A percentile compares a stretch with the other conserved stretches of the same genome.
phyloP scores from a whole-genome alignment of 495 filamentous ascomycete species.

The Penicillium coffeae region DNA sequence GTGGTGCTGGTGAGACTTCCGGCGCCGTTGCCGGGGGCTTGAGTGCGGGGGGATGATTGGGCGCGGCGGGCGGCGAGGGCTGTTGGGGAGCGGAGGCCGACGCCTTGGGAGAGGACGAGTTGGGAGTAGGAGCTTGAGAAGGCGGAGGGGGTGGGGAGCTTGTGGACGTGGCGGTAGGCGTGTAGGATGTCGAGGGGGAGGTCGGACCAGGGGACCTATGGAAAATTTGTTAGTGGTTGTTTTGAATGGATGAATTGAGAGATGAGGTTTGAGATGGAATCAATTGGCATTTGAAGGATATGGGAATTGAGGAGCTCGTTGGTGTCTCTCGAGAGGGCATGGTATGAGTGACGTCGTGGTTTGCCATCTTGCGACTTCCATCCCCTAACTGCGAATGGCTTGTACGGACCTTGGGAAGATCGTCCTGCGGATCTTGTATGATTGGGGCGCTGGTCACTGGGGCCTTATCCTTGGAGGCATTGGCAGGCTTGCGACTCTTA shows the following conservation, averaged over 20 bases:
- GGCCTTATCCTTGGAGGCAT: slow-evolving; percentile 25
- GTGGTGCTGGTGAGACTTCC: background rate
- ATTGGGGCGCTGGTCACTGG: slow-evolving; percentile 37
- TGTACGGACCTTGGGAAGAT: slow-evolving; percentile 33
- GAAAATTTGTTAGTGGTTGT: background rate
- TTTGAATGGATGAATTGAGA: background rate
- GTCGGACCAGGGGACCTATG: slow-evolving; percentile 71
- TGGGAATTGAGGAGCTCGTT: background rate
- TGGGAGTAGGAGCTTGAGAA: slow-evolving; percentile 70
- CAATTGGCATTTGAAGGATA: background rate
- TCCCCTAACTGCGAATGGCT: background rate
- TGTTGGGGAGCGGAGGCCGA: slow-evolving; percentile 56
- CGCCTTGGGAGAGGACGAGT: slow-evolving; percentile 64
- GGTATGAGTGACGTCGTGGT: slow-evolving; percentile 5
- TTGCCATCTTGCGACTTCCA: background rate
- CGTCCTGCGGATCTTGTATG: slow-evolving; percentile 21
- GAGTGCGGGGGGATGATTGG: slow-evolving; percentile 15
- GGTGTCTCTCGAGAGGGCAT: background rate
- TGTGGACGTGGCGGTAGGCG: slow-evolving; percentile 74
- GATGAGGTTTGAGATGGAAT: too few relatives aligned
- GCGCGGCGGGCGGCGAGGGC: slow-evolving; percentile 41
- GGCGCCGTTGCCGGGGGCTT: slow-evolving; percentile 2
- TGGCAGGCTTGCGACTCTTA: slow-evolving; percentile 34
- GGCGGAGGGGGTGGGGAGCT: slow-evolving; percentile 63
- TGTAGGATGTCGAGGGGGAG: slow-evolving; percentile 71